Evolutionary conservation across 257 asterid species (phyloP).

Genomic region (Fraxinus anomala): DNA sequence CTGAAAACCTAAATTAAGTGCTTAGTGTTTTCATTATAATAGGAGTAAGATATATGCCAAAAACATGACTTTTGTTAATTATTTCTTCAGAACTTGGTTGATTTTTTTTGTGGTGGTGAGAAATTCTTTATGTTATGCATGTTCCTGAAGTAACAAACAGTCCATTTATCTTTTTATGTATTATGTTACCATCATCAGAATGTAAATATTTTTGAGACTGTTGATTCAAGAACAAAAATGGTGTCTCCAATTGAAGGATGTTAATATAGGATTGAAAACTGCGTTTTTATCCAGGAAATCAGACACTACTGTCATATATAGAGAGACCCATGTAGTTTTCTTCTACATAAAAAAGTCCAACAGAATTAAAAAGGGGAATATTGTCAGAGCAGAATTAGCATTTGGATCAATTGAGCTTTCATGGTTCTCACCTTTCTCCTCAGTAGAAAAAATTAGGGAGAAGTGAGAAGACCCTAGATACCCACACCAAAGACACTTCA

Average conservation of each 20-base stretch:
- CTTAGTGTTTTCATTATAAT: background rate
- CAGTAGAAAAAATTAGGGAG: background rate
- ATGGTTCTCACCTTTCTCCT: slow-evolving; percentile 8
- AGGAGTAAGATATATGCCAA: slow-evolving; percentile 8
- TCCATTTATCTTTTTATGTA: slow-evolving; percentile 4
- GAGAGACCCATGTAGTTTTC: background rate
- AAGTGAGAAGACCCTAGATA: slow-evolving; percentile 7
- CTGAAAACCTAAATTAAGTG: background rate
- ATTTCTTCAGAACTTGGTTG: background rate
- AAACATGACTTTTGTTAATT: background rate
- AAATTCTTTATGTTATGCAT: background rate
- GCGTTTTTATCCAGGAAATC: slow-evolving; percentile 13
- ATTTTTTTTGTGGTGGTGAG: background rate
- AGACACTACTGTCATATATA: background rate
- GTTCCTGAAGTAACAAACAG: background rate
- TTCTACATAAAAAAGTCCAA: slow-evolving; percentile 12
- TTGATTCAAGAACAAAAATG: background rate
- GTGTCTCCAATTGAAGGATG: background rate
- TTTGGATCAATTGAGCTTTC: slow-evolving; percentile 3
- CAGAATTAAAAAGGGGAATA: slow-evolving; percentile 5
- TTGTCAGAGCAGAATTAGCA: slow-evolving; percentile 9
- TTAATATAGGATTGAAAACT: slow-evolving; percentile 8
- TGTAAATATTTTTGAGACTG: background rate
- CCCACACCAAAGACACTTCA: slow-evolving; percentile 8
- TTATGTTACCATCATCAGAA: slow-evolving; percentile 1